These are phyloP conservation scores for Cyclotella baltica DNA, from an alignment of 108 stramenopile species.

Conservation along the genomic window DNA sequence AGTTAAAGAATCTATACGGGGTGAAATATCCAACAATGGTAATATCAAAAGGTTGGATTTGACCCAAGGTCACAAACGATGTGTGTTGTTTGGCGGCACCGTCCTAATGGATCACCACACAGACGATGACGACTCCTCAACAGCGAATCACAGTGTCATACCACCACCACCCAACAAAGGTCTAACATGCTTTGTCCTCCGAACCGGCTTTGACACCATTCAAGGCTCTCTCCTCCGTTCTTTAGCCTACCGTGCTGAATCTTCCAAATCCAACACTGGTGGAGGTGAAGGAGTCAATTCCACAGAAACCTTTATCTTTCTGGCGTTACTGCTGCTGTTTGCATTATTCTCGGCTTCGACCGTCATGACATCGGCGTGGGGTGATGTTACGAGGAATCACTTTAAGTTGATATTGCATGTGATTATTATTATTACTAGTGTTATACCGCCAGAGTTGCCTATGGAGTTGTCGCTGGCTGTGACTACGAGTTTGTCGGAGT, in stretches of 20 bases:
- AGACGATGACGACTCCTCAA: conserved; percentile 29
- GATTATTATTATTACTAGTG: conserved; percentile 96
- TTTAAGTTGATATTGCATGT: conserved; percentile 96
- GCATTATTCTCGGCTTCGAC: conserved; percentile 84
- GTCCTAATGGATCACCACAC: conserved; percentile 67
- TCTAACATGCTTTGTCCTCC: conserved; percentile 84
- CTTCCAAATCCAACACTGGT: conserved; percentile 53
- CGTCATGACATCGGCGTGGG: conserved; percentile 85
- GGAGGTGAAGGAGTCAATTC: conserved; percentile 78
- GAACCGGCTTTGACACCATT: conserved; percentile 95
- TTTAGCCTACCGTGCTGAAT: conserved; percentile 84
- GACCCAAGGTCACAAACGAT: conserved; percentile 64
- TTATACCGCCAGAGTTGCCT: conserved; percentile 96
- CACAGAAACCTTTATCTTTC: conserved; percentile 91
- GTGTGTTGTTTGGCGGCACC: conserved; percentile 89
- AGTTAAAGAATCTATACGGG: conserved; percentile 75
- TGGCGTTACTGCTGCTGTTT: conserved; percentile 85
- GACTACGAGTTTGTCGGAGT: conserved; percentile 87
- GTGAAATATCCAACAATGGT: conserved; percentile 25
- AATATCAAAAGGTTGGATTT: conserved; percentile 28
- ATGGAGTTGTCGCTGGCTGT: conserved; percentile 97
- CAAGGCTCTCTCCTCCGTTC: conserved; percentile 96
- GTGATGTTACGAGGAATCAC: conserved; percentile 82
- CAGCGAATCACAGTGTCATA: conserved; percentile 17
- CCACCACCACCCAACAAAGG: conserved; percentile 87